Percentiles rank a stretch among this genome's conserved stretches.
These are phyloP conservation scores for Sporothrix pallida DNA, from an alignment of 2,329 filamentous ascomycete species.

Conservation along the genomic window DNA sequence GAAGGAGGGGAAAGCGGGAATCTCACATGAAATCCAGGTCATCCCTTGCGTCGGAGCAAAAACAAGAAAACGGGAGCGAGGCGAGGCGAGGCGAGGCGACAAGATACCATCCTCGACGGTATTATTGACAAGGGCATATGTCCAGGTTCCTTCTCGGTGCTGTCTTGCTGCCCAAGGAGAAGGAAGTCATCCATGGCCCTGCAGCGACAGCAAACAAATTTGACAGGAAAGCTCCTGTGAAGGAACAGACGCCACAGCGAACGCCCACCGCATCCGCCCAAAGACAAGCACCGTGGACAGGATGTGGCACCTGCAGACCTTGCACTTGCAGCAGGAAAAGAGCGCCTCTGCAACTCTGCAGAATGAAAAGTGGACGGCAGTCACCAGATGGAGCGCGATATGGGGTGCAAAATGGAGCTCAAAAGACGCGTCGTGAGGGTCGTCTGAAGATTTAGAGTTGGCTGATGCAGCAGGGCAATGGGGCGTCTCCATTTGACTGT, in stretches of 20 bases:
- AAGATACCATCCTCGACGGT: no score
- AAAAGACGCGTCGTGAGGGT: background rate
- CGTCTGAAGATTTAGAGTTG: background rate
- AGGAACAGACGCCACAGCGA: background rate
- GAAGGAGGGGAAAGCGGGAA: background rate
- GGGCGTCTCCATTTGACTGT: background rate
- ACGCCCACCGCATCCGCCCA: background rate
- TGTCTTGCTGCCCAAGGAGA: background rate
- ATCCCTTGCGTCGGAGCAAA: conserved; percentile 21
- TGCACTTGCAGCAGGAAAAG: background rate
- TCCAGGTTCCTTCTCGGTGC: background rate
- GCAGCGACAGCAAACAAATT: background rate
- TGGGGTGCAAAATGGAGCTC: background rate
- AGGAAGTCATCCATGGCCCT: background rate
- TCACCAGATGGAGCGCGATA: background rate
- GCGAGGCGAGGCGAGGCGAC: background rate
- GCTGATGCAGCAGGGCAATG: background rate
- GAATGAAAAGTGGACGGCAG: background rate
- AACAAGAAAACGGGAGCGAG: background rate
- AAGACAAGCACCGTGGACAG: background rate
- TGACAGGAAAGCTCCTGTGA: background rate
- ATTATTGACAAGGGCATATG: no score
- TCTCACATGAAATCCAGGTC: background rate
- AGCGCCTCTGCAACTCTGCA: background rate
- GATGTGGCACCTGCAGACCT: background rate